Conservation (phyloP, 129 eudicot species). For the Saussurea involucrata region DNA sequence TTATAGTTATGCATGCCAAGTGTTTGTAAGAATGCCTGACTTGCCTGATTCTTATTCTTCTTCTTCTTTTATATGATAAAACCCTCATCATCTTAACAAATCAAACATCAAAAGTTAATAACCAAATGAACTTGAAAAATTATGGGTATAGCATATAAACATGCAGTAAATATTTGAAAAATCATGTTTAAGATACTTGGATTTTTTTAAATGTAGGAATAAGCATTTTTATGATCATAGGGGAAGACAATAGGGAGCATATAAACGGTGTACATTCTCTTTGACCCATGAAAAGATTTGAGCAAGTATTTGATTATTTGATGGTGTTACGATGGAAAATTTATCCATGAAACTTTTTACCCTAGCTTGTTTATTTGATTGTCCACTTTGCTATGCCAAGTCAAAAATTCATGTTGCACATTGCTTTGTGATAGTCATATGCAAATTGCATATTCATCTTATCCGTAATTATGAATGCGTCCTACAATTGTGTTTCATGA, state of each 20-base stretch:
- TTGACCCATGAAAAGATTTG: background rate
- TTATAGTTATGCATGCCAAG: background rate
- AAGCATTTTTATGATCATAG: background rate
- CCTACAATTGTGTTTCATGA: background rate
- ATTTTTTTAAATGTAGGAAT: background rate
- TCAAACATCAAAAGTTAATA: background rate
- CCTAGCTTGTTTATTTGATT: background rate
- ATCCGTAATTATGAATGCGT: background rate
- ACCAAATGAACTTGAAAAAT: background rate
- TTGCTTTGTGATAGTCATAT: too few relatives aligned
- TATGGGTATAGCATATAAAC: background rate
- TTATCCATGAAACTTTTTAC: too few relatives aligned
- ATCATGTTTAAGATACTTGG: too few relatives aligned
- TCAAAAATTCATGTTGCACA: background rate
- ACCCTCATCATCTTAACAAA: background rate
- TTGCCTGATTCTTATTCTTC: too few relatives aligned
- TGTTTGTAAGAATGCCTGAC: background rate
- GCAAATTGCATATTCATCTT: background rate
- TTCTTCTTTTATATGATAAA: background rate
- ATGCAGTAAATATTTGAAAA: background rate
- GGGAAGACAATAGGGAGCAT: background rate
- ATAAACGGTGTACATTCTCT: background rate
- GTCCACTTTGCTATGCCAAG: background rate
- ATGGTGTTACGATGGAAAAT: background rate
- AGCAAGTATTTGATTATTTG: background rate